Base-by-base conservation (phyloP, 139 green algal species). In the Chlorella sp. region DNA sequence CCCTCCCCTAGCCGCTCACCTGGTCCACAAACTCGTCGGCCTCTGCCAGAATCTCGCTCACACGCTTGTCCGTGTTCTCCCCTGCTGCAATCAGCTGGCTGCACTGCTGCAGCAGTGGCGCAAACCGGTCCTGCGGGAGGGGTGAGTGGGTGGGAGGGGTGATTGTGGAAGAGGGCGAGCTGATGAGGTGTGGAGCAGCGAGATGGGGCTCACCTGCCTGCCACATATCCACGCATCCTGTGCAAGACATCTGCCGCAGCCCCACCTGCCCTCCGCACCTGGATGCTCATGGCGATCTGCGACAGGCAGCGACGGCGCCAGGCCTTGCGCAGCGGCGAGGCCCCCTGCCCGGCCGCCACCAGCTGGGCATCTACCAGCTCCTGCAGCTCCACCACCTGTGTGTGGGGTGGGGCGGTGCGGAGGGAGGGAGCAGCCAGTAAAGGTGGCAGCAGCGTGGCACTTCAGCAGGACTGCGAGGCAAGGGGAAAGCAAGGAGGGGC, bases 311-410 rank as follows among this genome's bases (percentile, higher is more conserved):
- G 86, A 65, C 74, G 78, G 41, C 80, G 76, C 84, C 91, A 94
- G 18, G 74, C 79, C 81, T 94, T 94, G 36, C 86, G 72, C 63
- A 88, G 76, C 21, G 84, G 60, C 21, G 82, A 74, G 60, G 39
- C 60, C 4, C n/a, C 74, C 34, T 87, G 79, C 18, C 75, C 83
- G 23, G 87, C 90, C 41, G 87, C 86, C 74, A 91, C 68, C 74
- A 93, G 70, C 78, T 90, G 70, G n/a, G 70, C 67, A 69, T 94
- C 91, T 39, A 93, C 90, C 68, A 87, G 26, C 81, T 96, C 94
- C 85, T 97, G 95, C 74, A 96, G 90, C 87, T 98, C 95, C 25
- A 98, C 86, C 38, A 98, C 74, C 56, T 91, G 36, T 2, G 28
- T 74, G 32, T 13, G 51, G 21, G n/a, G 16, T 38, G 64, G n/a